Evolutionary conservation across 495 filamentous ascomycete species (phyloP), one percentile per base, ranked within the genome.

Genomic region (Staphylotrichum longicolle): DNA sequence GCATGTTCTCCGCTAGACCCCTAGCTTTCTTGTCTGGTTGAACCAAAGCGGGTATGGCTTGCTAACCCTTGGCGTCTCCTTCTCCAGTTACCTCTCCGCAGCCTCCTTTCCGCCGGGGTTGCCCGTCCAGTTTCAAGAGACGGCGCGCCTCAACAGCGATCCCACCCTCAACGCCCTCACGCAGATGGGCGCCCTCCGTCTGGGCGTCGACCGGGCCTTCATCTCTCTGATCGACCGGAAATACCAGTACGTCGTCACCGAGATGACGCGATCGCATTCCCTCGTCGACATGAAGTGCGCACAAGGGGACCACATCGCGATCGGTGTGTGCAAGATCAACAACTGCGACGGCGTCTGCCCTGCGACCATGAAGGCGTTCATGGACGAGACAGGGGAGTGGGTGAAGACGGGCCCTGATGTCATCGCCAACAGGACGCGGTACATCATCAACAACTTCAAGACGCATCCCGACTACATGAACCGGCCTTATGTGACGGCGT

Each of bases 151-250:
- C 51, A 66, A 64, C 33, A n/a, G 56, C 11, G 78, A 81, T 62
- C 67, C 73, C n/a, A 68, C 64, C 11, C 68, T 81, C 14, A 77
- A 76, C 10, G 75, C 77, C 14, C 78, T 78, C 58, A 71, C 71
- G 6, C 78, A 81, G 52, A 70, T 80, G 8, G 77, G 72, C 30
- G 72, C 73, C 27, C 65, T 75, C 15, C 72, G 76, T 1, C 65
- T 80, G 44, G 58, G 72, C 54, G 69, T 66, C 41, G 69, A 71
- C 37, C 68, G 78, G 8, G 72, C 68, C 7, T 67, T 80, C 27
- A 66, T 81, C 5, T 74, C 72, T 12, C 67, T 81, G n/a, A 68
- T 76, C 59, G 70, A 76, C 51, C 55, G 65, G 6, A 44, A 63
- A 6, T 58, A 63, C 12, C 74, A 78, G 59, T 79, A 68, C 52